Base-by-base conservation (phyloP, 495 filamentous ascomycete genomes). In the Penicillium macrosclerotiorum region DNA sequence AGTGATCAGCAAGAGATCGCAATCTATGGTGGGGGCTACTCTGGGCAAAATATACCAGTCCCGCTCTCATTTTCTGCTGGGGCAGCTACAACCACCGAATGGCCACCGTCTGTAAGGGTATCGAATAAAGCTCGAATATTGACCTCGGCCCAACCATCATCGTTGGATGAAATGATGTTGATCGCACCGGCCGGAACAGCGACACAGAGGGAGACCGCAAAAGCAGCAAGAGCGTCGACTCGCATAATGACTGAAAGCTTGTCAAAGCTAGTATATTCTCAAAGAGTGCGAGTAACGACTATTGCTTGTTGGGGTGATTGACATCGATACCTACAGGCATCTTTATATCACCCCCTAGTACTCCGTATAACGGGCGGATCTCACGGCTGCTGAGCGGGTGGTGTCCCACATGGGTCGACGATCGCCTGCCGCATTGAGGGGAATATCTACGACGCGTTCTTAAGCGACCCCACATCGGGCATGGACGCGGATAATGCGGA, bases 81-180 rank as follows among this genome's bases (percentile, higher is more conserved):
- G 0, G 75, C 81, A 0, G 80, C 82, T 1, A 88, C 63, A 17
- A 88, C 70, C 3, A 78, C 79, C 7, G 76, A 71, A 49, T 85
- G 76, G 0, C 80, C 81, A 0, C 76, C 73, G 0, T 47, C 59
- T 2, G 59, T 67, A 6, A 88, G 65, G 1, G 72, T 59, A 38
- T 76, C 55, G 61, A 78, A 78, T 32, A 85, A 64, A 1, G 68
- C 62, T 12, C 84, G 74, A 24, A 82, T 70, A 50, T 88, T 86
- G 12, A 72, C 74, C 54, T 85, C 83, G 3, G 82, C 84, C 83
- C 83, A 88, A 16, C 84, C 83, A 64, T 88, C 84, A 50, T 86
- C 84, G 53, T 88, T 86, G 37, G 77, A 79, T 20, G 80, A 80
- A 37, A 88, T 60, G 51, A 85, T 78, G 46, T 81, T 82, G 22